Conservation (phyloP, 129 eudicot genomes). For the Ambrosia trifida region DNA sequence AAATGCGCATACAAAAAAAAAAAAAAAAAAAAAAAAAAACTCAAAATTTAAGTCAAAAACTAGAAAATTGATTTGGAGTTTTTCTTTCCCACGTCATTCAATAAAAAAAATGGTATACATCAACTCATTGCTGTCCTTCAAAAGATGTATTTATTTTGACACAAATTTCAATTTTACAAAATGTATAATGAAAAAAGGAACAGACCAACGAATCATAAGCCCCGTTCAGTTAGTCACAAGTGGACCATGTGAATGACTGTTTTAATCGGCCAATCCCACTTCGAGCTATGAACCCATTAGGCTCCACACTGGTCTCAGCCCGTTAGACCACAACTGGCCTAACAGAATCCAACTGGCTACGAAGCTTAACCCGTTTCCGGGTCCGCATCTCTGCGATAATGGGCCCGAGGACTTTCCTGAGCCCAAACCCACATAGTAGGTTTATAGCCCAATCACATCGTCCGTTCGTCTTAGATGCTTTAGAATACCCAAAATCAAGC, state of each 20-base stretch:
- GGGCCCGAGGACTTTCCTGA: constrained; percentile 52
- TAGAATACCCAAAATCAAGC: rapidly evolving
- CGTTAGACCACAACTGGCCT: neutral
- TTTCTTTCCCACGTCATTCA: too few relatives aligned
- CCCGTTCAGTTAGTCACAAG: constrained; percentile 50
- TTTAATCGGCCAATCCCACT: constrained; percentile 33
- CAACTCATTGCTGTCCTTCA: too few relatives aligned
- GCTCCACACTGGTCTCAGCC: constrained; percentile 48
- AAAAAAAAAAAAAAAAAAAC: too few relatives aligned
- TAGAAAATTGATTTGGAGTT: too few relatives aligned
- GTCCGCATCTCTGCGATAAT: constrained; percentile 41
- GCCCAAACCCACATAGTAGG: neutral
- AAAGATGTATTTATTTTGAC: too few relatives aligned
- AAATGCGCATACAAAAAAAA: too few relatives aligned
- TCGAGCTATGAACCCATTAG: constrained; percentile 3
- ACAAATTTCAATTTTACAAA: neutral
- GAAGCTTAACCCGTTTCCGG: constrained; percentile 33
- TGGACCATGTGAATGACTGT: constrained; percentile 46
- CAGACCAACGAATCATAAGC: constrained; percentile 39
- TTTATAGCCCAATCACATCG: constrained; percentile 27
- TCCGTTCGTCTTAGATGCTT: neutral
- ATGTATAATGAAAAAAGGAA: neutral
- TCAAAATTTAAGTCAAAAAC: too few relatives aligned
- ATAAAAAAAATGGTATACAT: too few relatives aligned
- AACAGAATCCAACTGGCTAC: neutral